Evolutionary conservation across 495 filamentous ascomycete genomes (phyloP).

Genomic region (Articulospora tetracladia): DNA sequence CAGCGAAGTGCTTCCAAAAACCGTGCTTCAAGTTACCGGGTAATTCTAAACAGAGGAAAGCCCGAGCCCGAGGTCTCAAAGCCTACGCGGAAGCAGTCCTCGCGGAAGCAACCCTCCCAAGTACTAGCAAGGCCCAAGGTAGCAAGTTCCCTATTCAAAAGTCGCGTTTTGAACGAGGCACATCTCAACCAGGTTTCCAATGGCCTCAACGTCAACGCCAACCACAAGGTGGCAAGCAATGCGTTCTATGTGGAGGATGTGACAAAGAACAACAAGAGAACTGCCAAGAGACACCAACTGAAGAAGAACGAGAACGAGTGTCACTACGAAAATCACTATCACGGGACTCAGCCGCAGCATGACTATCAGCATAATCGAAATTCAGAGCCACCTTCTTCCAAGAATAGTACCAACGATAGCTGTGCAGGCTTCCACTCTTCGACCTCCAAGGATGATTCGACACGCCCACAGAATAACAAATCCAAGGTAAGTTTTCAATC

Average conservation of each 20-base stretch:
- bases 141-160: constrained; percentile 36
- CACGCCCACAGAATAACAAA: not conserved
- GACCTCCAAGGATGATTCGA: constrained; percentile 2
- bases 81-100: constrained; percentile 40
- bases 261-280: constrained; percentile 21
- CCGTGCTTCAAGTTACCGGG: constrained; percentile 44
- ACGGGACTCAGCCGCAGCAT: constrained; percentile 21
- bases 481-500: constrained; percentile 2
- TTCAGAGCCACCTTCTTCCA: constrained; percentile 11
- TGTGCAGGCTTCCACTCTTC: not conserved
- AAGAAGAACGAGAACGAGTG: constrained; percentile 26
- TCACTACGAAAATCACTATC: constrained; percentile 14
- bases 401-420: not conserved
- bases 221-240: constrained; percentile 22
- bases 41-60: constrained; percentile 40
- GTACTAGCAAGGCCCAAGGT: constrained; percentile 22
- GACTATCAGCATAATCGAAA: constrained; percentile 21
- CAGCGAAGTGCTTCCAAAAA: constrained; percentile 36
- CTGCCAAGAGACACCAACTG: constrained; percentile 29
- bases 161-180: constrained; percentile 43
- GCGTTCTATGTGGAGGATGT: constrained; percentile 28
- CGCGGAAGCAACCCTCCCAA: constrained; percentile 24
- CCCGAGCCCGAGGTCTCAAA: constrained; percentile 38
- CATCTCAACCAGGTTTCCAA: constrained; percentile 37
- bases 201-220: constrained; percentile 15